Evolutionary conservation across 805 yeast genomes (phyloP).

Genomic region (Phaffomyces opuntiae): DNA sequence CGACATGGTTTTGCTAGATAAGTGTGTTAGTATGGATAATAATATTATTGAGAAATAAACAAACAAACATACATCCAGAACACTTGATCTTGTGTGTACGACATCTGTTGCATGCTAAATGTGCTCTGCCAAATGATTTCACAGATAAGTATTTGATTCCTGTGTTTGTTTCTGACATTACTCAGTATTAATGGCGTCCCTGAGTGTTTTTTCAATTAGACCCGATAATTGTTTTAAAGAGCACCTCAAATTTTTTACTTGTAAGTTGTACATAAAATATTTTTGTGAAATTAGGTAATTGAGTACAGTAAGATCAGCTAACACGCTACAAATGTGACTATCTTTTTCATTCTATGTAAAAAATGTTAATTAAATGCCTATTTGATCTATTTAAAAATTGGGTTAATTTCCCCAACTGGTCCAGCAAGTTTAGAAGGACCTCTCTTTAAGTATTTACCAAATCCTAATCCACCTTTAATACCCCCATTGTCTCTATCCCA

Average conservation of each 20-base stretch:
- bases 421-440: slow-evolving; percentile 19
- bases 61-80: slow-evolving; percentile 14
- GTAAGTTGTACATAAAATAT: no score
- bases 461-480: slow-evolving; percentile 12
- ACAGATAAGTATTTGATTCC: slow-evolving; percentile 14
- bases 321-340: no score
- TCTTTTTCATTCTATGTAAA: neutral
- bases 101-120: slow-evolving; percentile 19
- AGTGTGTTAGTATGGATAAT: neutral
- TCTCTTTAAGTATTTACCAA: slow-evolving; percentile 25
- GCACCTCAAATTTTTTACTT: neutral
- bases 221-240: no score
- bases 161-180: neutral
- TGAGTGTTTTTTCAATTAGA: no score
- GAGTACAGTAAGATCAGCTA: no score
- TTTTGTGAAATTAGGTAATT: neutral
- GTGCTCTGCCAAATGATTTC: slow-evolving; percentile 14
- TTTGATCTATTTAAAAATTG: slow-evolving; percentile 9
- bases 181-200: no score
- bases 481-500: slow-evolving; percentile 25
- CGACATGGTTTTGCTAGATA: slow-evolving; percentile 16
- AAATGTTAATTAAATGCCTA: neutral
- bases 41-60: neutral
- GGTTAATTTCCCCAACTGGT: slow-evolving; percentile 18
- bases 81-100: slow-evolving; percentile 20